Evolutionary conservation across 139 green algal species (phyloP).

Genomic region (Chlamydomonas urium): DNA sequence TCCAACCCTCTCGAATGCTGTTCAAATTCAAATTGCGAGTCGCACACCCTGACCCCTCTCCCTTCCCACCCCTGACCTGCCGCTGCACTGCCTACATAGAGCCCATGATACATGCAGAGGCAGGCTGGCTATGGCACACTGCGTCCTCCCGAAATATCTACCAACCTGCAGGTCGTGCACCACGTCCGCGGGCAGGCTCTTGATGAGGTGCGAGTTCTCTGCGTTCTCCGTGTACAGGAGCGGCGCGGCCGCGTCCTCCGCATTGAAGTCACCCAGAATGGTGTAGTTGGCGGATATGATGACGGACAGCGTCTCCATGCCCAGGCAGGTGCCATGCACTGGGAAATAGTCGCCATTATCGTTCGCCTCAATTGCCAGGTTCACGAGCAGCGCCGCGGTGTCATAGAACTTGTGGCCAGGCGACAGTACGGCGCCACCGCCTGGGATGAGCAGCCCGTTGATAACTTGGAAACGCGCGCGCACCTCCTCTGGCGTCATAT

Average conservation of each 20-base stretch:
- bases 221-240: conserved; percentile 60
- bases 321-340: conserved; percentile 77
- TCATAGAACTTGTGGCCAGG: conserved; percentile 76
- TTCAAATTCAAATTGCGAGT: too few species aligned
- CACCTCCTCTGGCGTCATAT: conserved; percentile 53
- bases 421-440: conserved; percentile 54
- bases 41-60: conserved; percentile 50
- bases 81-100: too few species aligned
- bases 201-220: conserved; percentile 41
- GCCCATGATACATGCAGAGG: too few species aligned
- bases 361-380: conserved; percentile 66
- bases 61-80: background rate
- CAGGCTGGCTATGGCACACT: too few species aligned
- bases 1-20: too few species aligned
- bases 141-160: too few species aligned
- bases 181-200: conserved; percentile 53
- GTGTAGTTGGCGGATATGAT: conserved; percentile 50
- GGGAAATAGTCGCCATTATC: conserved; percentile 80
- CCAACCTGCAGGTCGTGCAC: conserved; percentile 54
- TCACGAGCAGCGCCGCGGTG: conserved; percentile 45
- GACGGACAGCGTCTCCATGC: conserved; percentile 68
- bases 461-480: conserved; percentile 39
- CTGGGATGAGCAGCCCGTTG: conserved; percentile 78
- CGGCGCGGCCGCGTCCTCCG: conserved; percentile 60
- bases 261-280: conserved; percentile 54